phyloP scores from a whole-genome alignment of 139 green algal genomes.

The Closterium sp. region DNA sequence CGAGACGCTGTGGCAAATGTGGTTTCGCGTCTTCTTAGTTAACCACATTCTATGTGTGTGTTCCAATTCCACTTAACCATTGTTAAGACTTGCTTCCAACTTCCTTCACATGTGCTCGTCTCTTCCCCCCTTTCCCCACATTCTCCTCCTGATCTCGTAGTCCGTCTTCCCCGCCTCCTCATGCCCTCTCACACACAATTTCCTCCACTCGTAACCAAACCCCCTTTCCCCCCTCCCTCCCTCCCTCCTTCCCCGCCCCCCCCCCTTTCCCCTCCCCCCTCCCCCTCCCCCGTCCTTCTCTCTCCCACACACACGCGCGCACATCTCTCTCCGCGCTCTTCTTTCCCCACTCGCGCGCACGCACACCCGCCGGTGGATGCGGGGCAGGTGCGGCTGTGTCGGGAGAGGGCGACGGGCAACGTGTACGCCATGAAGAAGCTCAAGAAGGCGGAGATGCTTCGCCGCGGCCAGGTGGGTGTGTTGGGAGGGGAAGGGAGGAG shows the following conservation, averaged over 20 bases:
- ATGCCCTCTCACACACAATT: background rate
- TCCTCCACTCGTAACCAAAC: too few relatives aligned
- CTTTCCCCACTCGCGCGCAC: background rate
- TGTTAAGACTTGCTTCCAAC: too few relatives aligned
- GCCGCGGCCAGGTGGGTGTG: constrained; percentile 63
- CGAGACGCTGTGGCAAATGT: too few relatives aligned
- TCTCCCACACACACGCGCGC: background rate
- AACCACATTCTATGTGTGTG: too few relatives aligned
- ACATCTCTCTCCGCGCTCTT: background rate
- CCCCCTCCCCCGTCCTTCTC: background rate
- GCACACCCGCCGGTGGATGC: background rate
- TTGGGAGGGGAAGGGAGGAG: background rate
- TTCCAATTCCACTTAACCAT: too few relatives aligned
- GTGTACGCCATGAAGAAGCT: constrained; percentile 98
- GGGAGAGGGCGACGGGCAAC: constrained; percentile 74
- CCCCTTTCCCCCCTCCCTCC: too few relatives aligned
- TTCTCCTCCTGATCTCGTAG: too few relatives aligned
- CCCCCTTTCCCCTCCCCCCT: too few relatives aligned
- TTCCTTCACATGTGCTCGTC: too few relatives aligned
- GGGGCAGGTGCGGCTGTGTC: constrained; percentile 64
- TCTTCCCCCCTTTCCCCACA: too few relatives aligned
- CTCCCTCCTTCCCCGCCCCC: background rate
- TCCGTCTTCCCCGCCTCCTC: too few relatives aligned
- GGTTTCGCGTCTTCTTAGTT: too few relatives aligned
- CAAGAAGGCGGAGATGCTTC: constrained; percentile 94